Evolutionary conservation across 345 rosid genomes (phyloP).

Genomic region (Anacardium occidentale): DNA sequence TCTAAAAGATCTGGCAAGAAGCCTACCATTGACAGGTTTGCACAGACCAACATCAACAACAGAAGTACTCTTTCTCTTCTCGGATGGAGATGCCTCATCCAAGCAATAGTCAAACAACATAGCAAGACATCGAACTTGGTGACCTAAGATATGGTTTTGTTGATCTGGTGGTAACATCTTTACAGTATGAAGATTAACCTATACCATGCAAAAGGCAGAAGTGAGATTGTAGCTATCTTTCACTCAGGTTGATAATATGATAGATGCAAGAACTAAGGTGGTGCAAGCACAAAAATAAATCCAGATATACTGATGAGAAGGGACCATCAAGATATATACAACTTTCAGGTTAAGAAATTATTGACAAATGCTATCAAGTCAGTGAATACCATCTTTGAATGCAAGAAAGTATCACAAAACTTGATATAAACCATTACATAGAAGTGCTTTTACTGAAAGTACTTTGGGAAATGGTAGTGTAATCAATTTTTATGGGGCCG

Average conservation of each 20-base stretch:
- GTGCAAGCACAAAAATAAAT: background rate
- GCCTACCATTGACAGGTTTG: constrained; percentile 67
- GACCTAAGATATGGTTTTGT: constrained; percentile 58
- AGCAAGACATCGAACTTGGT: constrained; percentile 75
- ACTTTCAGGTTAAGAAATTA: background rate
- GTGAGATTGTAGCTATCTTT: background rate
- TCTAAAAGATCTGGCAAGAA: constrained; percentile 77
- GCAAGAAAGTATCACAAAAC: background rate
- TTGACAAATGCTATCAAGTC: too few species aligned
- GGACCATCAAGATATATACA: background rate
- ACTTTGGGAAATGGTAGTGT: background rate
- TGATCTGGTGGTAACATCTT: constrained; percentile 62
- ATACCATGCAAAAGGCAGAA: constrained; percentile 16
- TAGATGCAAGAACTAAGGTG: background rate
- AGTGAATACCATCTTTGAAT: too few species aligned
- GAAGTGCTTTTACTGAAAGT: background rate
- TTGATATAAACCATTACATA: background rate
- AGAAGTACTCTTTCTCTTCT: constrained; percentile 51
- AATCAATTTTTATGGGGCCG: background rate
- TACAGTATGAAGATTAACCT: constrained; percentile 83
- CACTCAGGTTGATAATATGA: background rate
- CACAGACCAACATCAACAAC: constrained; percentile 78
- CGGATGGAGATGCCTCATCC: constrained; percentile 56
- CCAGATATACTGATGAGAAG: background rate
- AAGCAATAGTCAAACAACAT: constrained; percentile 77